These are phyloP conservation scores for Leishmania martiniquensis DNA, from an alignment of 208 protist species.

Conservation along the genomic window DNA sequence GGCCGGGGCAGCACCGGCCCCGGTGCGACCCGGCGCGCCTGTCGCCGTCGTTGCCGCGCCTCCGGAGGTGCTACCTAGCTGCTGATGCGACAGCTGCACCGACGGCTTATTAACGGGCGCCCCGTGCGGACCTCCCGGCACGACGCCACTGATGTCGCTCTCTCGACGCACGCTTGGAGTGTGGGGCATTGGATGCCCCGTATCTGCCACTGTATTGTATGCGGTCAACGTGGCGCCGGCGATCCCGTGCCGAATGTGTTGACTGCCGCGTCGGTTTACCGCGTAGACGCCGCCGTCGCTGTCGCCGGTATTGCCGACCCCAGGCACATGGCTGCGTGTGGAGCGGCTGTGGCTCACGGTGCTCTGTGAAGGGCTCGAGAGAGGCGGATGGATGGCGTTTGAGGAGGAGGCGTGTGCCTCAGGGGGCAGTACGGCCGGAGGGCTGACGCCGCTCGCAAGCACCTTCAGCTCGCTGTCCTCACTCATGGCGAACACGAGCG, in stretches of 20 bases:
- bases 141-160: background rate
- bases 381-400: background rate
- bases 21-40: background rate
- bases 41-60: background rate
- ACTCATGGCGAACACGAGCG: constrained; percentile 34
- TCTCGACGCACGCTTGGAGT: constrained; percentile 16
- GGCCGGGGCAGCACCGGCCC: background rate
- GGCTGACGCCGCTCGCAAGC: constrained; percentile 24
- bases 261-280: background rate
- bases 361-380: background rate
- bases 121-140: background rate
- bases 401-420: background rate
- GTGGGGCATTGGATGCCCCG: constrained; percentile 25
- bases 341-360: background rate
- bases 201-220: background rate
- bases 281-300: constrained; percentile 4
- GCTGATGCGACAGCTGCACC: constrained; percentile 14
- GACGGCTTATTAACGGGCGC: constrained; percentile 9
- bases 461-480: constrained; percentile 47
- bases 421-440: background rate
- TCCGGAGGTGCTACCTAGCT: background rate
- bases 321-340: background rate
- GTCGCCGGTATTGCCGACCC: background rate
- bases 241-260: background rate
- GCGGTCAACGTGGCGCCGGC: background rate